These are phyloP conservation scores for Suhomyces faveliae DNA, from an alignment of 805 yeast genomes.

Conservation along the genomic window DNA sequence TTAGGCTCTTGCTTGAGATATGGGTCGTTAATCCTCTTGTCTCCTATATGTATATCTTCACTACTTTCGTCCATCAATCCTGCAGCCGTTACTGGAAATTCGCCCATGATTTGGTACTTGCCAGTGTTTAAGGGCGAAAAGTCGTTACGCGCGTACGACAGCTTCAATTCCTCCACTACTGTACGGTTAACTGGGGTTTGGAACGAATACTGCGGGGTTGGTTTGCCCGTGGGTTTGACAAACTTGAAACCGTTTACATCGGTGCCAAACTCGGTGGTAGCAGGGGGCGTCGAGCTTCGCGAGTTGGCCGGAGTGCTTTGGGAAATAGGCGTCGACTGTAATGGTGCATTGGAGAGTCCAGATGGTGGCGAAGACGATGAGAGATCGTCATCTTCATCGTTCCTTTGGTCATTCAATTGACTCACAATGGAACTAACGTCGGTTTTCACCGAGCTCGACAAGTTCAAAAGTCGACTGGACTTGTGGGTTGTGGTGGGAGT, in stretches of 20 bases:
- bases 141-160: slow-evolving; percentile 13
- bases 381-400: slow-evolving; percentile 11
- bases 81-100: slow-evolving; percentile 30
- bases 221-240: slow-evolving; percentile 27
- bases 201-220: slow-evolving; percentile 18
- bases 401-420: slow-evolving; percentile 15
- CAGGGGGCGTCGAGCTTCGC: slow-evolving; percentile 33
- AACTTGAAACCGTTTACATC: slow-evolving; percentile 43
- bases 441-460: slow-evolving; percentile 31
- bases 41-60: slow-evolving; percentile 34
- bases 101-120: slow-evolving; percentile 29
- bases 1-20: slow-evolving; percentile 14
- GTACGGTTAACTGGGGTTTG: slow-evolving; percentile 15
- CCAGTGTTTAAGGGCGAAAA: slow-evolving; percentile 8
- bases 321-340: slow-evolving; percentile 36
- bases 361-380: slow-evolving; percentile 7
- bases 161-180: slow-evolving; percentile 1
- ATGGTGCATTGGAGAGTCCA: background rate
- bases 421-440: slow-evolving; percentile 18
- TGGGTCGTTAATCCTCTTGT: slow-evolving; percentile 37
- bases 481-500: slow-evolving; percentile 23
- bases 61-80: slow-evolving; percentile 36
- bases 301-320: slow-evolving; percentile 45
- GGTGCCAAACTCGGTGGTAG: slow-evolving; percentile 32
- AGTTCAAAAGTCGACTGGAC: slow-evolving; percentile 25